These are phyloP conservation scores for Chaetomium globosum DNA, from an alignment of 2,329 filamentous ascomycete species.

Conservation along the genomic window DNA sequence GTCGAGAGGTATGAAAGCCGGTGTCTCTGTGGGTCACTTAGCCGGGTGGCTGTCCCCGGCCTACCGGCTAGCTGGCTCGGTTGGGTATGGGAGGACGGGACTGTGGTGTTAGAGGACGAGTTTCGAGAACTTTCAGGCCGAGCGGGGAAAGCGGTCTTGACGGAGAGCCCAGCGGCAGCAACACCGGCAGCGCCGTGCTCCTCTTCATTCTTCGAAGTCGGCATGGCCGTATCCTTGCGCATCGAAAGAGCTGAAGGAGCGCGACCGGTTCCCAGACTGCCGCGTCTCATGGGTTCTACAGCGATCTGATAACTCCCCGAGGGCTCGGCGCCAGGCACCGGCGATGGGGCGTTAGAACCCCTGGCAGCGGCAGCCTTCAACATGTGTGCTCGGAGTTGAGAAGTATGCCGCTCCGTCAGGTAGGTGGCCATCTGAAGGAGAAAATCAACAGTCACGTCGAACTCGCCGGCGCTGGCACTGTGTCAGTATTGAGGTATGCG, in stretches of 20 bases:
- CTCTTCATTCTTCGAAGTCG: constrained; percentile 52
- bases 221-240: constrained; percentile 56
- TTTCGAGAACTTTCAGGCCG: constrained; percentile 53
- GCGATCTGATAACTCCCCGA: constrained; percentile 41
- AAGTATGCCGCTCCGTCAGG: constrained; percentile 87
- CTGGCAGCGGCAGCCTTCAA: constrained; percentile 63
- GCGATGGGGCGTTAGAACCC: constrained; percentile 60
- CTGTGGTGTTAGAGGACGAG: constrained; percentile 51
- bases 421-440: constrained; percentile 91
- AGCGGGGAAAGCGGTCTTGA: constrained; percentile 44
- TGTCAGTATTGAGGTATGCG: constrained; percentile 28
- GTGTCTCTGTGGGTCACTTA: constrained; percentile 34
- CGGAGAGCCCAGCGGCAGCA: constrained; percentile 49
- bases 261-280: constrained; percentile 52
- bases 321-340: constrained; percentile 55
- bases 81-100: constrained; percentile 42
- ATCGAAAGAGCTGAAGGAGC: constrained; percentile 59
- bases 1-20: constrained; percentile 39
- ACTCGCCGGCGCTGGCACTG: constrained; percentile 64
- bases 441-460: constrained; percentile 85
- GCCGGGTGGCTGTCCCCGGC: constrained; percentile 41
- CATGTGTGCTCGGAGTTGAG: constrained; percentile 88
- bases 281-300: constrained; percentile 56
- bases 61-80: constrained; percentile 39
- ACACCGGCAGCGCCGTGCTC: constrained; percentile 38